phyloP scores from a whole-genome alignment of 108 stramenopile species.

The Discostella pseudostelligera region DNA sequence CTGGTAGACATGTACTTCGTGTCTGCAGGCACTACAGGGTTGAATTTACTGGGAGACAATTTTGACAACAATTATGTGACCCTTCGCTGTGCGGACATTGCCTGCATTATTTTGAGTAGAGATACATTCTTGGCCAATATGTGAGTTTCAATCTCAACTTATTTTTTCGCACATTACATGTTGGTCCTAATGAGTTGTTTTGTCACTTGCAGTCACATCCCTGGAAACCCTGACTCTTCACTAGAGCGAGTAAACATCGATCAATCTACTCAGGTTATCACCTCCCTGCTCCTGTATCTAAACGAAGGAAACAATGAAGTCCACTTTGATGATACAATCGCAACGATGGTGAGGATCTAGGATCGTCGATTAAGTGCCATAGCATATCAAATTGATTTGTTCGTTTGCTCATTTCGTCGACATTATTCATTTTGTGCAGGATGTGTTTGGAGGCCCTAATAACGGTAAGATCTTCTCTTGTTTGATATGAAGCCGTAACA shows the following conservation, averaged over 20 bases:
- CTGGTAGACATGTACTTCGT: slow-evolving; percentile 18
- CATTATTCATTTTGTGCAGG: background rate
- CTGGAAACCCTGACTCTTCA: background rate
- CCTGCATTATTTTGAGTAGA: slow-evolving; percentile 22
- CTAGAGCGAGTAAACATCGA: slow-evolving; percentile 40
- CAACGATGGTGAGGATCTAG: slow-evolving; percentile 11
- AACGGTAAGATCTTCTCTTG: slow-evolving; percentile 7
- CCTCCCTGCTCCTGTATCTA: slow-evolving; percentile 19
- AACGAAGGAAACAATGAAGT: slow-evolving; percentile 39
- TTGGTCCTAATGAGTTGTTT: background rate
- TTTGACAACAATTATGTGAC: slow-evolving; percentile 18
- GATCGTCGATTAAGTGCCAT: background rate
- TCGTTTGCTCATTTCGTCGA: background rate
- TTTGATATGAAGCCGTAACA: too few relatives aligned
- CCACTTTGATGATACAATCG: slow-evolving; percentile 47
- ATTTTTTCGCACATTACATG: background rate
- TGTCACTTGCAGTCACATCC: slow-evolving; percentile 12
- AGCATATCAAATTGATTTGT: background rate
- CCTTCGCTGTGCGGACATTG: slow-evolving; percentile 30
- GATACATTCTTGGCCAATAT: slow-evolving; percentile 50
- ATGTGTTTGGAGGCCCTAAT: slow-evolving; percentile 22
- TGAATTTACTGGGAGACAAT: slow-evolving; percentile 37
- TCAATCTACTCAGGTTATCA: slow-evolving; percentile 3
- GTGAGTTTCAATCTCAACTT: background rate
- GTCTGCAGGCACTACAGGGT: slow-evolving; percentile 22